Evolutionary conservation across 2,329 filamentous ascomycete species (phyloP).

Genomic region (Monosporascus sp.): DNA sequence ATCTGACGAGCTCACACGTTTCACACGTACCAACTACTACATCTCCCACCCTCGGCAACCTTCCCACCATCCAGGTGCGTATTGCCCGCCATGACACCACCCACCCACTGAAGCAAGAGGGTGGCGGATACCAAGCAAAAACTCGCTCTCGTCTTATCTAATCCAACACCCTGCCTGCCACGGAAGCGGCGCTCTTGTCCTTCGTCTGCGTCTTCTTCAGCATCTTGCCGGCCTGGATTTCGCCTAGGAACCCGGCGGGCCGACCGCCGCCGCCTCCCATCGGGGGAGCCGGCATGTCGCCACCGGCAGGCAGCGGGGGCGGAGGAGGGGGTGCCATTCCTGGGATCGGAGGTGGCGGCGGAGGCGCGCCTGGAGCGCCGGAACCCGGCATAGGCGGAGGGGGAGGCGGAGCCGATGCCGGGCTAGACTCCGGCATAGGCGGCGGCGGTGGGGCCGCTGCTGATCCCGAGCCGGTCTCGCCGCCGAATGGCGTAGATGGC

Average conservation of each 20-base stretch:
- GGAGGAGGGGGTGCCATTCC: constrained; percentile 39
- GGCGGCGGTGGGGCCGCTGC: constrained; percentile 29
- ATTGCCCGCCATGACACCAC: background rate
- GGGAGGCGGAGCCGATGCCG: constrained; percentile 27
- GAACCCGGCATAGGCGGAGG: constrained; percentile 33
- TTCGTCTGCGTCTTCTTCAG: constrained; percentile 87
- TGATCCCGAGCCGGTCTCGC: constrained; percentile 23
- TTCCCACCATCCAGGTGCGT: too few relatives aligned
- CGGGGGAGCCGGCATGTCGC: constrained; percentile 42
- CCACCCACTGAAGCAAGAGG: background rate
- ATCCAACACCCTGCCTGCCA: constrained; percentile 70
- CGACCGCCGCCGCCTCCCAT: constrained; percentile 39
- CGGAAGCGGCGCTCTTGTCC: constrained; percentile 69
- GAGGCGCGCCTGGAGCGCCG: constrained; percentile 31
- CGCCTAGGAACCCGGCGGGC: constrained; percentile 64
- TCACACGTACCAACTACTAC: too few relatives aligned
- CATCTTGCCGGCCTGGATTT: constrained; percentile 75
- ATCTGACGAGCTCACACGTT: too few relatives aligned
- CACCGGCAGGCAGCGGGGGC: constrained; percentile 37
- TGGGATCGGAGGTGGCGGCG: constrained; percentile 38
- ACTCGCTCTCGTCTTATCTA: constrained; percentile 21
- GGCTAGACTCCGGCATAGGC: constrained; percentile 30
- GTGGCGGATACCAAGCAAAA: background rate
- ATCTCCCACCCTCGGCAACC: too few relatives aligned
- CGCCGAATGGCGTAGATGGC: constrained; percentile 21